phyloP scores from a whole-genome alignment of 164 flowering plant genomes.

The Sextonia rubra region DNA sequence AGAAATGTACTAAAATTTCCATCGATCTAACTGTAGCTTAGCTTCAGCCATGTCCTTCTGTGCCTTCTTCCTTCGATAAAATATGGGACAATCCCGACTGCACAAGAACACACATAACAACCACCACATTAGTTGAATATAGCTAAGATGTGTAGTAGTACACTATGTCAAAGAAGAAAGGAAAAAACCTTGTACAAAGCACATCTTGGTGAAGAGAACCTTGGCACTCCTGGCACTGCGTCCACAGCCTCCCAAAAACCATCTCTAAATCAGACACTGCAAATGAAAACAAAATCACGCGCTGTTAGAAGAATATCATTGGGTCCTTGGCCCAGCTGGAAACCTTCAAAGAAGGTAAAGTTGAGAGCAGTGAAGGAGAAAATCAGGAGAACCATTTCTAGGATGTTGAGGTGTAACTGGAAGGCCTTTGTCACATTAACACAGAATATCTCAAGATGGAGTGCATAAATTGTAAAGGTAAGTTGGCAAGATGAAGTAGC shows the following conservation, averaged over 20 bases:
- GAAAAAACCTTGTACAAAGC: slow-evolving; percentile 80
- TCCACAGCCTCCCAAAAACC: slow-evolving; percentile 95
- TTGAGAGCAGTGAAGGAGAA: not conserved
- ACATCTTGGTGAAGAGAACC: slow-evolving; percentile 99
- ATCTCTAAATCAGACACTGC: slow-evolving; percentile 80
- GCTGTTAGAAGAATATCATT: not conserved
- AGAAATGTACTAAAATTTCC: slow-evolving; percentile 50
- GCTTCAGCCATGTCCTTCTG: slow-evolving; percentile 99
- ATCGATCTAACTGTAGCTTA: slow-evolving; percentile 71
- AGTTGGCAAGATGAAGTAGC: not conserved
- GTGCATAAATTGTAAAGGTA: not conserved
- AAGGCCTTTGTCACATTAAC: not conserved
- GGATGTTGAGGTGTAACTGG: not conserved
- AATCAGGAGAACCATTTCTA: not conserved
- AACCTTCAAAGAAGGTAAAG: not conserved
- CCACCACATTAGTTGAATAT: not conserved
- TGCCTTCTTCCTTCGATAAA: slow-evolving; percentile 95
- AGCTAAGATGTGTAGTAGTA: too few species aligned
- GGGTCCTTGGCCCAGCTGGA: not conserved
- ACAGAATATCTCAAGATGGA: not conserved
- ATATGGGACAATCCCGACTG: slow-evolving; percentile 99
- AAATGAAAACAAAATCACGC: slow-evolving; percentile 5
- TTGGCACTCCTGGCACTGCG: slow-evolving; percentile 99
- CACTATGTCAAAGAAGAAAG: slow-evolving; percentile 3
- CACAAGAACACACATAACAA: slow-evolving; percentile 1